Evolutionary conservation across 2,329 filamentous ascomycete species (phyloP), one percentile per base, ranked within the genome.

Genomic region (Catunica adiposa): DNA sequence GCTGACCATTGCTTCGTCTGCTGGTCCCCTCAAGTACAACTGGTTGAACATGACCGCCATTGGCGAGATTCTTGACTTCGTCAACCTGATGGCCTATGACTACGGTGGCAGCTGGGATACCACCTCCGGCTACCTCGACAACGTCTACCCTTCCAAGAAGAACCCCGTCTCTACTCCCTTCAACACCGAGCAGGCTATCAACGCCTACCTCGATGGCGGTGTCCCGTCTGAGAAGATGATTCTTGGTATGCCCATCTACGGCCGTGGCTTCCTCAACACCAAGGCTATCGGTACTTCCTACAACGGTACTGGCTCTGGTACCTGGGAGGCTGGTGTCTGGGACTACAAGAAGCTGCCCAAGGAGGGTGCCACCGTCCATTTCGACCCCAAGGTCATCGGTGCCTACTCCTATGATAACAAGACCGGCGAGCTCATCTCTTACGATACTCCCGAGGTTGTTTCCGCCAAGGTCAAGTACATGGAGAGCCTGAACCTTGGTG

Each of bases 181-280:
- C 71, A 83, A 76, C 64, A 83, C 82, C 1, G 72, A 83, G 31
- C 68, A 71, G 17, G 84, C 85, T 2, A 69, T 94, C 46, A 65
- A 72, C 3, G 79, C 75, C 55, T 94, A 94, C 68, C 68, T 81
- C 31, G 66, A 70, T 75, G 76, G 3, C 4, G 77, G 3, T 5
- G 77, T 92, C 0, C 70, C 78, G 0, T 63, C 78, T 0, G 64
- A 66, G 54, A 90, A 90, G 66, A 77, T 94, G 56, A 76, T 86
- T 1, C 71, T 92, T 3, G 86, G 87, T 1, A 83, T 92, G 75
- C 86, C 88, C 0, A 71, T 94, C 6, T 92, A 92, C 64, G 87
- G 86, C 1, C 82, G 84, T 22, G 72, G 81, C 0, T 92, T 90
- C 63, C 17, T 62, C 38, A 53, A 61, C 26, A 77, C 87, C 0